These are phyloP conservation scores for Phytophthora pseudosyringae DNA, from an alignment of 352 stramenopile genomes.

Conservation along the genomic window DNA sequence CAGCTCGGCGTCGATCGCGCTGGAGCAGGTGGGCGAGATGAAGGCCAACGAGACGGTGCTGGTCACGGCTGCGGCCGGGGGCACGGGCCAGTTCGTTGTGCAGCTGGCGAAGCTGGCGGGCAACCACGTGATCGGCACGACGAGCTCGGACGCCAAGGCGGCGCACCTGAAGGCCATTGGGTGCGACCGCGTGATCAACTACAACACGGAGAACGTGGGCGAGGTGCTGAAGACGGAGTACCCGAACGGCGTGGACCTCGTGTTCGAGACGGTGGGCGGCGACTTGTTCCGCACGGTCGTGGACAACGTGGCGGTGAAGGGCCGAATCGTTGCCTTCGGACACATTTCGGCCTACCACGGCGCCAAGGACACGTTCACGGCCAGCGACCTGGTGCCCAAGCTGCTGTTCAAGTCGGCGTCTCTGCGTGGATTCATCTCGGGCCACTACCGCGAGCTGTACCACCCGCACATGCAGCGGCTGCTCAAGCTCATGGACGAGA, in stretches of 20 bases:
- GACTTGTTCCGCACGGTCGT: slow-evolving; percentile 46
- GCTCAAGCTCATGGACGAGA: slow-evolving; percentile 48
- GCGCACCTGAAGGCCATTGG: slow-evolving; percentile 70
- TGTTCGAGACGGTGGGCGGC: slow-evolving; percentile 65
- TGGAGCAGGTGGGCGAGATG: slow-evolving; percentile 61
- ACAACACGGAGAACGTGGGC: slow-evolving; percentile 68
- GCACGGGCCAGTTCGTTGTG: slow-evolving; percentile 81
- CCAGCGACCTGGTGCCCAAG: slow-evolving; percentile 28
- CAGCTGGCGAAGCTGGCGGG: slow-evolving; percentile 82
- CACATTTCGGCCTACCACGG: slow-evolving; percentile 51
- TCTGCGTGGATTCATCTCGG: slow-evolving; percentile 52
- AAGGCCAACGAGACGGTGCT: slow-evolving; percentile 60
- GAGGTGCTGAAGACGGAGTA: slow-evolving; percentile 66
- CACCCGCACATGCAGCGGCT: slow-evolving; percentile 45
- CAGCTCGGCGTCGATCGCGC: slow-evolving; percentile 47
- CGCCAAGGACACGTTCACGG: slow-evolving; percentile 25
- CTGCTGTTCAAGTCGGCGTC: slow-evolving; percentile 44
- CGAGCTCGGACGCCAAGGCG: slow-evolving; percentile 83
- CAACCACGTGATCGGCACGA: slow-evolving; percentile 79
- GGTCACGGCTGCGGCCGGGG: slow-evolving; percentile 65
- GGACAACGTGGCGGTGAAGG: slow-evolving; percentile 55
- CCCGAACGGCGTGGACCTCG: slow-evolving; percentile 60
- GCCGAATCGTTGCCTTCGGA: slow-evolving; percentile 64
- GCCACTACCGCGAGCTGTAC: slow-evolving; percentile 47
- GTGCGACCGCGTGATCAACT: slow-evolving; percentile 84